A percentile compares a stretch with the other conserved stretches of the same genome.
Evolutionary conservation across 2,329 filamentous ascomycete genomes (phyloP).

Genomic region (Verticillium dahliae): DNA sequence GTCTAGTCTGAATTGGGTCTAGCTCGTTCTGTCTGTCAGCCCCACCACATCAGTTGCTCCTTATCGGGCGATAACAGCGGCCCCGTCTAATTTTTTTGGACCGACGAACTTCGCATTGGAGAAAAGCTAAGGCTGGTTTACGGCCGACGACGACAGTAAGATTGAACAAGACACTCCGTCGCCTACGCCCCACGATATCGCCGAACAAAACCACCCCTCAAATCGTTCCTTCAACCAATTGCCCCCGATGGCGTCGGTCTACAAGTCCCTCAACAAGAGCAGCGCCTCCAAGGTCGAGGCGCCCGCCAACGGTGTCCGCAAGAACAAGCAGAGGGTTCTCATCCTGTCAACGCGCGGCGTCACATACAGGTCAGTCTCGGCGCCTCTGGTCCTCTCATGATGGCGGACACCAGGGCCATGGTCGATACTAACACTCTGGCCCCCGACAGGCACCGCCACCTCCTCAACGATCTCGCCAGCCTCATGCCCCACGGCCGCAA

Average conservation of each 20-base stretch:
- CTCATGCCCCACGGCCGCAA: conserved; percentile 90
- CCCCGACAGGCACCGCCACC: conserved; percentile 71
- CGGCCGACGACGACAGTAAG: not conserved
- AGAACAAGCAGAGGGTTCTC: conserved; percentile 71
- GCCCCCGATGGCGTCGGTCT: conserved; percentile 59
- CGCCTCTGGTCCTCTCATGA: not conserved
- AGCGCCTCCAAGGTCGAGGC: conserved; percentile 24
- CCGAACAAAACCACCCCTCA: not conserved
- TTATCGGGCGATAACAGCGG: conserved; percentile 22
- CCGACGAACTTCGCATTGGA: not conserved
- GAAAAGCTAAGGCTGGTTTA: not conserved
- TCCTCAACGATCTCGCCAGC: conserved; percentile 80
- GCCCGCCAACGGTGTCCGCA: conserved; percentile 49
- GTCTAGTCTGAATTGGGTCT: not conserved
- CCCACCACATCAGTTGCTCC: conserved; percentile 18
- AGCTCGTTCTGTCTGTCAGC: not conserved
- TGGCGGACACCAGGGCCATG: not conserved
- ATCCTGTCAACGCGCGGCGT: conserved; percentile 91
- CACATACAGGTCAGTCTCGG: conserved; percentile 60
- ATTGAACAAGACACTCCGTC: not conserved
- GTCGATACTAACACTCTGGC: not conserved
- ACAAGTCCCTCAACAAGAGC: conserved; percentile 52
- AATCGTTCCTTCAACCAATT: conserved; percentile 17
- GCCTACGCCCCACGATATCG: conserved; percentile 5
- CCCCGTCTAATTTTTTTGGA: conserved; percentile 16